Evolutionary conservation across 2,329 filamentous ascomycete genomes (phyloP).

Genomic region (Akanthomyces uredinophilus): DNA sequence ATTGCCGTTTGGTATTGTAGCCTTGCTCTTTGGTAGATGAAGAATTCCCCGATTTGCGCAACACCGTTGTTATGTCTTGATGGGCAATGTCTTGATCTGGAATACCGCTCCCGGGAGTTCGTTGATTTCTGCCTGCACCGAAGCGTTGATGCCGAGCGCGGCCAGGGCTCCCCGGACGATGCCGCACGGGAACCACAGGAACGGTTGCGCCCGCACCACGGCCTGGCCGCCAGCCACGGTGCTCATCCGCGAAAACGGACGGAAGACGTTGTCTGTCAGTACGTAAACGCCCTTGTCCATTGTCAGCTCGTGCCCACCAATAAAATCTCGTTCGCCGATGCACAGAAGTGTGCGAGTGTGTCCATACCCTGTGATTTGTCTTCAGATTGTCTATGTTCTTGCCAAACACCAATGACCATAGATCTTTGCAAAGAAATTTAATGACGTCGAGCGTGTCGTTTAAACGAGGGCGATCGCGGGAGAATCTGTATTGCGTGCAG

Average conservation of each 20-base stretch:
- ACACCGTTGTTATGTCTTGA: conserved; percentile 49
- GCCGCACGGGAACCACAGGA: conserved; percentile 92
- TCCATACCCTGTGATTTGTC: conserved; percentile 80
- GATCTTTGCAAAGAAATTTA: conserved; percentile 97
- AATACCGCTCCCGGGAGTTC: conserved; percentile 88
- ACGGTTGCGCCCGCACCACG: conserved; percentile 74
- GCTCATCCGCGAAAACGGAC: conserved; percentile 84
- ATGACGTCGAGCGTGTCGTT: conserved; percentile 92
- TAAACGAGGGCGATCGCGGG: conserved; percentile 77
- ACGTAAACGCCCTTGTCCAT: conserved; percentile 74
- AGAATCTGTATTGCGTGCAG: conserved; percentile 53
- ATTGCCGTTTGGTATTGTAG: not conserved
- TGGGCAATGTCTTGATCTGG: conserved; percentile 81
- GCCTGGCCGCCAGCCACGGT: conserved; percentile 71
- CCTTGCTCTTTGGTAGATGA: not conserved
- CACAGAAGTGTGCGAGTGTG: no score
- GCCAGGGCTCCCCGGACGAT: conserved; percentile 87
- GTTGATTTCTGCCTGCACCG: conserved; percentile 82
- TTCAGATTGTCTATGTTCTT: conserved; percentile 99
- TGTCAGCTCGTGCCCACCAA: conserved; percentile 27
- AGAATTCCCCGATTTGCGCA: not conserved
- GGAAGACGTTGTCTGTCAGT: conserved; percentile 86
- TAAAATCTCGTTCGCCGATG: not conserved
- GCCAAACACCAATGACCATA: conserved; percentile 90
- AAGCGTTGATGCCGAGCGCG: conserved; percentile 85